Evolutionary conservation across 192 early-diverging fungal species (phyloP).

Genomic region (Coemansia erecta): DNA sequence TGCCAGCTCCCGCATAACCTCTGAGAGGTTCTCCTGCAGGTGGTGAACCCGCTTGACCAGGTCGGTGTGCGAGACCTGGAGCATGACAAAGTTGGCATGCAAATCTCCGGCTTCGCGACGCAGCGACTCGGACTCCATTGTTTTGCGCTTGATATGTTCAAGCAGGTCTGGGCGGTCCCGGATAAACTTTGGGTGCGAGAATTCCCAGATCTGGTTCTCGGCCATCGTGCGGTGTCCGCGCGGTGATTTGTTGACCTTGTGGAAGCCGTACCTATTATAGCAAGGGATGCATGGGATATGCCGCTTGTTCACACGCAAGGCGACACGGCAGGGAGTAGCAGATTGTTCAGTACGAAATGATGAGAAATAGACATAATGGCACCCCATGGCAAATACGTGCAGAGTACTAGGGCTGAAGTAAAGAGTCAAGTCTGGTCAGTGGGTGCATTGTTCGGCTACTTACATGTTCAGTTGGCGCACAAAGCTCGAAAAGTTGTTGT

Average conservation of each 20-base stretch:
- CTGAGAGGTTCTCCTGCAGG: constrained; percentile 70
- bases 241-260: constrained; percentile 90
- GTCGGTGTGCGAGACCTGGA: constrained; percentile 74
- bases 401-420: neutral
- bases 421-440: neutral
- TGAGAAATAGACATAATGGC: constrained; percentile 5
- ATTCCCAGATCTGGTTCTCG: constrained; percentile 92
- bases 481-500: constrained; percentile 91
- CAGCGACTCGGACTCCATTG: constrained; percentile 78
- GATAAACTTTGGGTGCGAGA: constrained; percentile 79
- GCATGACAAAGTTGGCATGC: constrained; percentile 69
- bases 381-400: too few species aligned
- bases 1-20: constrained; percentile 70
- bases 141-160: constrained; percentile 90
- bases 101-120: constrained; percentile 75
- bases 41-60: constrained; percentile 70
- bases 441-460: constrained; percentile 25
- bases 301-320: neutral
- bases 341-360: neutral
- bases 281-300: constrained; percentile 5
- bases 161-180: constrained; percentile 73
- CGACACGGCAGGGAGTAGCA: neutral
- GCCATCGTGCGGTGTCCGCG: constrained; percentile 77
- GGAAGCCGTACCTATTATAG: constrained; percentile 71
- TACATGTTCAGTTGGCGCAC: constrained; percentile 88